Evolutionary conservation across 1,284 basidiomycete species (phyloP), one percentile per base, ranked within the genome.

Genomic region (Cryptococcus floricola): DNA sequence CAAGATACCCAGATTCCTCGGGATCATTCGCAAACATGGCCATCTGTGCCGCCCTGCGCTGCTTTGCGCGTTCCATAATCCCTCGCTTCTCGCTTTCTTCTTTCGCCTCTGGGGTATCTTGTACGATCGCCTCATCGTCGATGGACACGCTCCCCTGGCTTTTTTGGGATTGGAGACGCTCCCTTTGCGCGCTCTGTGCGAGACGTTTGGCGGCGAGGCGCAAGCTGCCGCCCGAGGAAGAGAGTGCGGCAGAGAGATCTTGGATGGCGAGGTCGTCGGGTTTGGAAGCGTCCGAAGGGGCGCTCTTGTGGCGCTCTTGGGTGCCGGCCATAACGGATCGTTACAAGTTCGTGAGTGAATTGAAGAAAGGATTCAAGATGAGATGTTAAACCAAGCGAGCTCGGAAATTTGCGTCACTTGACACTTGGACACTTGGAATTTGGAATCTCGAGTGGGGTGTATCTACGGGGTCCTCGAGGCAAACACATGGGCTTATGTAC

Each of bases 191-290:
- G 28, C 48, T 53, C 34, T 59, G 50, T 47, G 58, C 56, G 8
- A 75, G 63, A 45, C 60, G 59, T 44, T 59, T 62, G 5, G 71
- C 73, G 12, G 73, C 73, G 2, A 61, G 59, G 28, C 66, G 61
- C 5, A 75, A 38, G 9, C 58, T 61, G 4, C 31, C 31, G 6
- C 73, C 73, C 0, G 69, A 71, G 9, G 60, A 57, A n/a, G 60
- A 59, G 3, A 75, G 67, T 38, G 69, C 61, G 13, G 47, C 44
- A 53, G 65, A 66, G 3, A 75, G 69, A 49, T 74, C 71, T 31
- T 63, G 62, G 4, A 75, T 61, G 2, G 73, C 73, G 10, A 58
- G 53, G 18, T 66, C 65, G 63, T 75, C 73, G 3, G 73, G 54
- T 50, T 67, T 68, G 27, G 50, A 38, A 3, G 70, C 65, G 59